A percentile compares a stretch with the other conserved stretches of the same genome.
These are phyloP conservation scores for Coemansia sp. DNA, from an alignment of 192 early-diverging fungal species.

Conservation along the genomic window DNA sequence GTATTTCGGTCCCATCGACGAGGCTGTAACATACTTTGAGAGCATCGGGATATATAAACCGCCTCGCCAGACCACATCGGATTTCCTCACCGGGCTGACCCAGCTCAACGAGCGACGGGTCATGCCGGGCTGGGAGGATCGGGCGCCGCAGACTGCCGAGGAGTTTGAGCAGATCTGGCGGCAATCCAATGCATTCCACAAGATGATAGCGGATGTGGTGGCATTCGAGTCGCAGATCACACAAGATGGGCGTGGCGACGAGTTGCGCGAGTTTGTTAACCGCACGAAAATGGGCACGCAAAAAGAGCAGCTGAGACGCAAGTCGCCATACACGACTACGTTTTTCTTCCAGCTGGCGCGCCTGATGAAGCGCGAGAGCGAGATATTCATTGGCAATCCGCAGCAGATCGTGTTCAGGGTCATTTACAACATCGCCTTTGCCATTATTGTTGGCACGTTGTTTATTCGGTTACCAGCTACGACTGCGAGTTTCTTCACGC, in stretches of 20 bases:
- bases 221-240: conserved; percentile 39
- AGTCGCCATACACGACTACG: conserved; percentile 66
- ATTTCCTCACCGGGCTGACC: conserved; percentile 73
- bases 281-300: conserved; percentile 57
- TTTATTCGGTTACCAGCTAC: conserved; percentile 62
- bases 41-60: conserved; percentile 64
- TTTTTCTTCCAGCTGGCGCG: conserved; percentile 64
- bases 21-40: conserved; percentile 65
- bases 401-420: conserved; percentile 56
- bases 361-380: conserved; percentile 63
- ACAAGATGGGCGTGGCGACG: conserved; percentile 18
- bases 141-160: conserved; percentile 57
- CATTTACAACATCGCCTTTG: conserved; percentile 64
- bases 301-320: conserved; percentile 53
- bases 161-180: conserved; percentile 70
- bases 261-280: conserved; percentile 53
- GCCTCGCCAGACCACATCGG: conserved; percentile 65
- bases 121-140: conserved; percentile 57
- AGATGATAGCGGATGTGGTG: conserved; percentile 33
- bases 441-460: conserved; percentile 70
- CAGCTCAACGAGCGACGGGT: conserved; percentile 61
- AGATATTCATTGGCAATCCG: conserved; percentile 60
- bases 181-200: conserved; percentile 43
- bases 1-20: conserved; percentile 65
- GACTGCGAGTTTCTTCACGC: conserved; percentile 63